Conservation (phyloP, 768 basidiomycete genomes). For the Psilocybe sp. region DNA sequence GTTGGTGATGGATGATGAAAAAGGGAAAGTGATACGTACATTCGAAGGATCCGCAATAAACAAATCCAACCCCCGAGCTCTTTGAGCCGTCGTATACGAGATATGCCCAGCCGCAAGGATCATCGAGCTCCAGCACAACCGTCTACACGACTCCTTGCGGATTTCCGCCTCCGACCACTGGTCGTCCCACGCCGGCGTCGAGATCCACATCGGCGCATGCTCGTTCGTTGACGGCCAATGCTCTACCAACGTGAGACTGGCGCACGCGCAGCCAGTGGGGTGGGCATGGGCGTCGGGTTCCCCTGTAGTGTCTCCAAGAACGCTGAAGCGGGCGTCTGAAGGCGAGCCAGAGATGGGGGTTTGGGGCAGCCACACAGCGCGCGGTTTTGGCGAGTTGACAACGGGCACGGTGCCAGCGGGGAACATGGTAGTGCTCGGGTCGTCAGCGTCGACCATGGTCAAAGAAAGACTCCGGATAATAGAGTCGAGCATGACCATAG, state of each 20-base stretch:
- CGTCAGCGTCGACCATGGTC: slow-evolving; percentile 55
- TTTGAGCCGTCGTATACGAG: slow-evolving; percentile 51
- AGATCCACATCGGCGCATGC: slow-evolving; percentile 59
- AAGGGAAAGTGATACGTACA: slow-evolving; percentile 35
- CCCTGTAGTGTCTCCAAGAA: slow-evolving; percentile 2
- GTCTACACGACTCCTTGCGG: slow-evolving; percentile 66
- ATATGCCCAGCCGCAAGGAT: slow-evolving; percentile 62
- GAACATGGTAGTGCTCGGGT: slow-evolving; percentile 51
- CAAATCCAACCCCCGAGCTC: slow-evolving; percentile 38
- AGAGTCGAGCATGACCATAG: slow-evolving; percentile 62
- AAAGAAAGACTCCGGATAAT: slow-evolving; percentile 63
- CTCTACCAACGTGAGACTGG: slow-evolving; percentile 45
- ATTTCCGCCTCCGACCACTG: slow-evolving; percentile 62
- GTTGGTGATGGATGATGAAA: not conserved
- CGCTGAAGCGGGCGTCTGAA: not conserved
- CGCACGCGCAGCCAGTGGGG: slow-evolving; percentile 48
- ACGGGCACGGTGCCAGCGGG: slow-evolving; percentile 47
- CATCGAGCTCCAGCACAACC: slow-evolving; percentile 73
- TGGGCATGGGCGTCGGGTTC: slow-evolving; percentile 11
- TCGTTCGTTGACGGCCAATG: slow-evolving; percentile 50
- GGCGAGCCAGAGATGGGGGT: slow-evolving; percentile 10
- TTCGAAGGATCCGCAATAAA: slow-evolving; percentile 66
- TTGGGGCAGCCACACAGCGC: slow-evolving; percentile 17
- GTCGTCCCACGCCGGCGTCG: slow-evolving; percentile 62
- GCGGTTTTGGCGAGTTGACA: slow-evolving; percentile 21